Percentiles rank a stretch among this genome's conserved stretches.
Evolutionary conservation across 1,284 basidiomycete species (phyloP).

Genomic region (Puccinia hordei): DNA sequence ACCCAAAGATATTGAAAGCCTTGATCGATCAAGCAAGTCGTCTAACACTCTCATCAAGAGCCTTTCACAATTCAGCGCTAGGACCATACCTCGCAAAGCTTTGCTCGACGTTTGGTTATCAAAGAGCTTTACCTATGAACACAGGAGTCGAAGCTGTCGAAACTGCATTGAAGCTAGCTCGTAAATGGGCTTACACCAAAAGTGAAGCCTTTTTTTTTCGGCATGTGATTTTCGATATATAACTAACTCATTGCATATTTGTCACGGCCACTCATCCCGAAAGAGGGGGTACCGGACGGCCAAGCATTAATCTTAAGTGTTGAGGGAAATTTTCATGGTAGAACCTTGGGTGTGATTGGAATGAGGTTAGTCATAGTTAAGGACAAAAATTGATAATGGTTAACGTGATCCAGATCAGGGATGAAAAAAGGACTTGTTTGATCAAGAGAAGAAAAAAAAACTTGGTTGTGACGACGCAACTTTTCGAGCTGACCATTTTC

Average conservation of each 20-base stretch:
- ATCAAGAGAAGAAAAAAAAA: no score
- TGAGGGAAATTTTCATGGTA: conserved; percentile 91
- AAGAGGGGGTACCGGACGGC: conserved; percentile 77
- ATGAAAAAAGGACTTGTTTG: background rate
- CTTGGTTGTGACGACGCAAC: background rate
- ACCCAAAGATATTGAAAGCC: conserved; percentile 80
- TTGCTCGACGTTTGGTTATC: conserved; percentile 80
- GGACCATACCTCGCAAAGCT: conserved; percentile 84
- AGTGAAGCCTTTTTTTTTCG: conserved; percentile 5
- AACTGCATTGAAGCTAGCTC: conserved; percentile 67
- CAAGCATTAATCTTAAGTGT: conserved; percentile 85
- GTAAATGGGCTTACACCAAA: conserved; percentile 59
- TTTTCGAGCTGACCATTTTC: conserved; percentile 60
- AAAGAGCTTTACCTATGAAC: conserved; percentile 99
- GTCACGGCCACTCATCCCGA: background rate
- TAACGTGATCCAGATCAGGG: background rate
- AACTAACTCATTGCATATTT: background rate
- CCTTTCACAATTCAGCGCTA: conserved; percentile 92
- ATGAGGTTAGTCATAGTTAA: conserved; percentile 59
- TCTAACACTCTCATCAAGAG: conserved; percentile 89
- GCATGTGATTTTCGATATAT: background rate
- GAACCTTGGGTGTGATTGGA: conserved; percentile 85
- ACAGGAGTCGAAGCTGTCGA: conserved; percentile 98
- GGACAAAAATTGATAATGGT: background rate
- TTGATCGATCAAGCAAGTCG: conserved; percentile 83